These are phyloP conservation scores for Hippophae gyantsensis DNA, from an alignment of 306 rosid genomes.

Conservation along the genomic window DNA sequence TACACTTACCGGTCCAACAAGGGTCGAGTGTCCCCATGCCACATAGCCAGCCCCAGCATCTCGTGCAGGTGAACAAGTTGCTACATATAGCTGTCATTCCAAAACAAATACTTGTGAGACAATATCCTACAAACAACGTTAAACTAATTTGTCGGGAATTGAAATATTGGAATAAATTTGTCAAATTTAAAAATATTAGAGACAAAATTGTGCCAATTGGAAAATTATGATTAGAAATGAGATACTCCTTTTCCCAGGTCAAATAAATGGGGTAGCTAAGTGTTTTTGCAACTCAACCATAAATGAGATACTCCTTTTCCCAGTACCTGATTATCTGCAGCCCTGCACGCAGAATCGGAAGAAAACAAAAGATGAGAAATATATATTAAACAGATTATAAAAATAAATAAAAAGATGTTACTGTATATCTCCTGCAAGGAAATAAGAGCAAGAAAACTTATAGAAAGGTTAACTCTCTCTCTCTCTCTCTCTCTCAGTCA, in stretches of 20 bases:
- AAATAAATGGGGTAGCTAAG: neutral
- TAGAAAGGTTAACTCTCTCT: neutral
- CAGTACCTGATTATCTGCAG: conserved; percentile 87
- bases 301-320: neutral
- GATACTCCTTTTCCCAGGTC: neutral
- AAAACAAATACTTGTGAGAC: conserved; percentile 18
- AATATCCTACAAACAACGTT: neutral
- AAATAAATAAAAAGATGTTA: neutral
- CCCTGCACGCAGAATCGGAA: conserved; percentile 55
- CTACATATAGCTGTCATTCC: conserved; percentile 62
- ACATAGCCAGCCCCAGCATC: conserved; percentile 76
- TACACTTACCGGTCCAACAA: conserved; percentile 86
- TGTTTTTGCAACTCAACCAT: neutral
- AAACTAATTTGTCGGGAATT: neutral
- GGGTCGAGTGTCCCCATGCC: conserved; percentile 98
- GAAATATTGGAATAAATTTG: too few relatives aligned
- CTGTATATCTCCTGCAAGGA: neutral
- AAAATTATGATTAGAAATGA: neutral
- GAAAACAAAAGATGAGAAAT: neutral
- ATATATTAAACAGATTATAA: neutral
- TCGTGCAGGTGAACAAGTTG: conserved; percentile 97
- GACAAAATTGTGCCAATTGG: too few relatives aligned
- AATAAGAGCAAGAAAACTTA: neutral
- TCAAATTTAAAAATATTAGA: too few relatives aligned
- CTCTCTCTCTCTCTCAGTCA: neutral